Conservation (phyloP, 495 filamentous ascomycete genomes). For the Chaetomium tenue region DNA sequence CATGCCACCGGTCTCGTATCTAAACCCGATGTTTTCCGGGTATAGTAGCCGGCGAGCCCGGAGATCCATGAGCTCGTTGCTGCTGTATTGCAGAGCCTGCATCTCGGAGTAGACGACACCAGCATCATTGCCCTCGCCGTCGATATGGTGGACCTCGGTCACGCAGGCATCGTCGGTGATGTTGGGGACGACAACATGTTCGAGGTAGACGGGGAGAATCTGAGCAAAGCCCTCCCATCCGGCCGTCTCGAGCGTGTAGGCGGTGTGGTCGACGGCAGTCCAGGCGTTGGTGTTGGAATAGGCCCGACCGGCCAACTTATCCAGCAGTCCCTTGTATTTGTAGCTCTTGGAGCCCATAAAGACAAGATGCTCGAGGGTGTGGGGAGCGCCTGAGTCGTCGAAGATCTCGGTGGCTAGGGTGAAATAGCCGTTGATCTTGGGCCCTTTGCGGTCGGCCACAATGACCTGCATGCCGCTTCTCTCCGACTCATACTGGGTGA, state of each 20-base stretch:
- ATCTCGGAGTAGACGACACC: conserved; percentile 99
- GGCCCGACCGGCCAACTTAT: conserved; percentile 86
- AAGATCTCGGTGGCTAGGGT: conserved; percentile 95
- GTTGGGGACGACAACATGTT: conserved; percentile 88
- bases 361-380: conserved; percentile 92
- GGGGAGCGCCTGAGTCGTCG: conserved; percentile 92
- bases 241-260: conserved; percentile 89
- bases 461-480: conserved; percentile 91
- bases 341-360: conserved; percentile 98
- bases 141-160: conserved; percentile 95
- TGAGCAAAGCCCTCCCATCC: conserved; percentile 96
- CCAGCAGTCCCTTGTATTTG: conserved; percentile 88
- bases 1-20: conserved; percentile 97
- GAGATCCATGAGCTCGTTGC: conserved; percentile 80
- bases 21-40: conserved; percentile 84
- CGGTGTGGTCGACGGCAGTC: conserved; percentile 95
- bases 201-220: conserved; percentile 91
- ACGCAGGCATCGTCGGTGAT: conserved; percentile 90
- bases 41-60: conserved; percentile 74
- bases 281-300: conserved; percentile 96
- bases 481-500: conserved; percentile 78
- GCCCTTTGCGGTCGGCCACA: conserved; percentile 86
- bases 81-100: conserved; percentile 88
- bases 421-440: conserved; percentile 93
- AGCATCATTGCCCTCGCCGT: conserved; percentile 89